Evolutionary conservation across 495 filamentous ascomycete genomes (phyloP), one percentile per base, ranked within the genome.

Genomic region (Stereocaulon alpinum): DNA sequence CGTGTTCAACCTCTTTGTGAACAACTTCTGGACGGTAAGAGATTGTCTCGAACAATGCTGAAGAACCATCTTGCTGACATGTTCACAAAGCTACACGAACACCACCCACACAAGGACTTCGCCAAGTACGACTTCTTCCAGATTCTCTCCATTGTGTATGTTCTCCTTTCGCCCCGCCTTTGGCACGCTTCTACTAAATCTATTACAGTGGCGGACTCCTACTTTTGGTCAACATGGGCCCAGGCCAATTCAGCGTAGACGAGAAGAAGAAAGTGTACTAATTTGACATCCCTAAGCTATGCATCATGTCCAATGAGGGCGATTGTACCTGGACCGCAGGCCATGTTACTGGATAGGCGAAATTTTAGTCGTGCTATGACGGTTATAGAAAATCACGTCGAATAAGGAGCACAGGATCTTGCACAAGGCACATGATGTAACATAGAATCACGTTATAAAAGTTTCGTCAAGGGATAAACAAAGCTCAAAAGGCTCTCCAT

Each of bases 51-150:
- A 24, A 24, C 24, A 1, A 24, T 3, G 24, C 24, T 24, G 24
- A 24, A 24, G 24, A 24, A 24, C 24, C 24, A 24, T 24, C 24
- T 24, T 24, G 24, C 24, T 24, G 24, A 24, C 24, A 24, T 24
- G 24, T 24, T 3, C 24, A 24, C 24, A 24, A 24, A 96, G 92
- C 92, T 98, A 62, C 93, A 97, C 74, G 86, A 89, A 58, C 89
- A 95, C 77, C 93, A 98, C 77, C 93, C 94, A 50, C 91, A 98
- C 77, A 95, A 96, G 80, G 93, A 98, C 70, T 98, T 98, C 67
- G 94, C 94, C 79, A 98, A 98, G 76, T 98, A 98, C 80, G 93
- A 97, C 72, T 98, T 98, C 77, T 98, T 98, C 85, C 93, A 98
- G 78, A 95, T 97, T 69, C 77, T 98, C 55, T 98, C 93, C 44